phyloP scores from a whole-genome alignment of 257 asterid genomes.

The Salvia miltiorrhiza region DNA sequence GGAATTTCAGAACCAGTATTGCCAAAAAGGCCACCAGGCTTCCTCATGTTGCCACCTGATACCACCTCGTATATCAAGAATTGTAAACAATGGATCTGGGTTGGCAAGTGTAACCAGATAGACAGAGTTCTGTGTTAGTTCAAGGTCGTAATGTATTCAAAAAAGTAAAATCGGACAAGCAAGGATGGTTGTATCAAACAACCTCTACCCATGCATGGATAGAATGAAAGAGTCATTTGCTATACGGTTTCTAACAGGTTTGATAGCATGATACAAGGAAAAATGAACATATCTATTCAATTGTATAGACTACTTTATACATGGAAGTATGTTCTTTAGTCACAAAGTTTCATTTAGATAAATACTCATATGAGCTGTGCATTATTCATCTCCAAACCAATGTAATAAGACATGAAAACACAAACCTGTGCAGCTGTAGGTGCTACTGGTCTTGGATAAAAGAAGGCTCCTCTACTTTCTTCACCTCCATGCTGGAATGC shows the following conservation, averaged over 20 bases:
- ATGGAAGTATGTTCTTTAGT: not conserved
- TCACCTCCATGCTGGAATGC: conserved; percentile 76
- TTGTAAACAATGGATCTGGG: conserved; percentile 94
- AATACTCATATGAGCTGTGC: not conserved
- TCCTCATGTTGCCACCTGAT: conserved; percentile 98
- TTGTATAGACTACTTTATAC: conserved; percentile 2
- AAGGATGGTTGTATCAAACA: conserved; percentile 2
- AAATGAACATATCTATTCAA: not conserved
- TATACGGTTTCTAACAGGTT: not conserved
- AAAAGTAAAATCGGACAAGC: not conserved
- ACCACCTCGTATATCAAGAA: conserved; percentile 98
- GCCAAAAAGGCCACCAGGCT: conserved; percentile 97
- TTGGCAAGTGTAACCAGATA: not conserved
- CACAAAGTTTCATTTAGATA: not conserved
- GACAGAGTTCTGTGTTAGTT: conserved; percentile 13
- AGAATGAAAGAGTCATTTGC: not conserved
- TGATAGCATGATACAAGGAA: not conserved
- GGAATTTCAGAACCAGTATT: conserved; percentile 95
- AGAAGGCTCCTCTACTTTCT: conserved; percentile 73
- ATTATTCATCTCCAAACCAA: conserved; percentile 15
- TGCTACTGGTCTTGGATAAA: conserved; percentile 96
- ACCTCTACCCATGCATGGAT: not conserved
- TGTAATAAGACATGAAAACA: conserved; percentile 22
- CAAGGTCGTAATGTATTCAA: not conserved
- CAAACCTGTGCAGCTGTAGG: conserved; percentile 97